phyloP scores from a whole-genome alignment of 805 yeast genomes.

The Cyberlindnera meyerae region DNA sequence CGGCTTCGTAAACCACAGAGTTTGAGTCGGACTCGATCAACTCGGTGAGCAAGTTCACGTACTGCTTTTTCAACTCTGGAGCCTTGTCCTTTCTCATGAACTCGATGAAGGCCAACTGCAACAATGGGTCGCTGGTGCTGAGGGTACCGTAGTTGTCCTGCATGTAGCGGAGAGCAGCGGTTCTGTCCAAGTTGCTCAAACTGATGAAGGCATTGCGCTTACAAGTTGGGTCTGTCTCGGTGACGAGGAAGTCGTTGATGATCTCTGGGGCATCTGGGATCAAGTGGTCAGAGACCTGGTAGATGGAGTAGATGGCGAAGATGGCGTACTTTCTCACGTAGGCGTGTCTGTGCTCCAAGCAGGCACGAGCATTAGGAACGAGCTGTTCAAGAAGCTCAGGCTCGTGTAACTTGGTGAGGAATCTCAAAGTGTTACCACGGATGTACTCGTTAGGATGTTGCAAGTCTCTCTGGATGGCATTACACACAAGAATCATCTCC shows the following conservation, averaged over 20 bases:
- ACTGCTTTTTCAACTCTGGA: constrained; percentile 63
- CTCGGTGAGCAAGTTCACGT: constrained; percentile 66
- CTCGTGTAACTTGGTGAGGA: constrained; percentile 84
- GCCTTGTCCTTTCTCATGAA: constrained; percentile 78
- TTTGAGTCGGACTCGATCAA: constrained; percentile 62
- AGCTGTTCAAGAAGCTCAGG: constrained; percentile 92
- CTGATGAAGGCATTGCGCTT: constrained; percentile 93
- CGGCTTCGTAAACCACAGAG: constrained; percentile 87
- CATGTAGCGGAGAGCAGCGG: constrained; percentile 75
- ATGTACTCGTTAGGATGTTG: constrained; percentile 98
- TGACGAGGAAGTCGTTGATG: constrained; percentile 62
- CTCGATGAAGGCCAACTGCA: constrained; percentile 87
- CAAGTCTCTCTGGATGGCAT: constrained; percentile 93
- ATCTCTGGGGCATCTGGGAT: constrained; percentile 95
- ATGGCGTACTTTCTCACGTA: constrained; percentile 97
- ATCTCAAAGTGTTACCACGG: constrained; percentile 92
- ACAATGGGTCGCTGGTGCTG: constrained; percentile 67
- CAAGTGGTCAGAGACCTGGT: constrained; percentile 76
- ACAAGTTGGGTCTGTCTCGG: constrained; percentile 90
- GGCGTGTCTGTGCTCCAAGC: constrained; percentile 95
- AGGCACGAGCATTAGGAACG: constrained; percentile 85
- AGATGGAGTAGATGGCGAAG: constrained; percentile 81
- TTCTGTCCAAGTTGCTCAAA: constrained; percentile 76
- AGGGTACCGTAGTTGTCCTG: constrained; percentile 62
- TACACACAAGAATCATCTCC: constrained; percentile 97